Conservation (phyloP, 176 grass and related monocot genomes). For the Alloteropsis semialata region DNA sequence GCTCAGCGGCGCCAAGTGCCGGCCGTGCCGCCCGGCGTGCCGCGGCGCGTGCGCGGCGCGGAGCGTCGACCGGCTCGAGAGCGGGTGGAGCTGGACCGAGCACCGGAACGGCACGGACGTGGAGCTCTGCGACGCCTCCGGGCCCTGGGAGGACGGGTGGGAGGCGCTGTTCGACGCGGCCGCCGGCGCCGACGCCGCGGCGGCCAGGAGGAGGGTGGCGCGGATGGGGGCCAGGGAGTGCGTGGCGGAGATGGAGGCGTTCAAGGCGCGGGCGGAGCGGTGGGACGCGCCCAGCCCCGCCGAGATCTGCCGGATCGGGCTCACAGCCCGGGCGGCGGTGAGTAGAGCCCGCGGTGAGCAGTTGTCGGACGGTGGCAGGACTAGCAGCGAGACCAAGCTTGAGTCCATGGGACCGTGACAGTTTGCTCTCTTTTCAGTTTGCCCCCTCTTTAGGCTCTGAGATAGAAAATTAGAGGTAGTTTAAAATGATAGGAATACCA, state of each 20-base stretch:
- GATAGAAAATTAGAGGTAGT: neutral
- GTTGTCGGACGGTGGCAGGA: neutral
- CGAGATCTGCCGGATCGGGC: constrained; percentile 46
- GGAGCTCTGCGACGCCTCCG: constrained; percentile 57
- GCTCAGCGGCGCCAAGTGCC: constrained; percentile 84
- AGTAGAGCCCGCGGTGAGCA: neutral
- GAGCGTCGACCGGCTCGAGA: neutral
- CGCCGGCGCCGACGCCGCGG: constrained; percentile 39
- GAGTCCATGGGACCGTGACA: neutral
- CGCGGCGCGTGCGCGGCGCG: neutral
- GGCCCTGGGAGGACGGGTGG: constrained; percentile 56
- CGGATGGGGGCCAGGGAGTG: constrained; percentile 34
- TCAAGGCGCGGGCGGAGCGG: neutral
- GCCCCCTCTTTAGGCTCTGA: neutral
- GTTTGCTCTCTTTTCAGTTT: neutral
- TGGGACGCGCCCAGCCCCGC: constrained; percentile 51
- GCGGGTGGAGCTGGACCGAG: constrained; percentile 57
- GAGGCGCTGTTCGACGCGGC: constrained; percentile 49
- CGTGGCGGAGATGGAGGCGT: constrained; percentile 33
- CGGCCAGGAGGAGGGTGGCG: constrained; percentile 7
- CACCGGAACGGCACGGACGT: constrained; percentile 47
- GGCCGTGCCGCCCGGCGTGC: constrained; percentile 56
- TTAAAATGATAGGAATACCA: neutral
- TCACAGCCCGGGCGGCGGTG: neutral
- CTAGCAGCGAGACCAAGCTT: neutral